phyloP scores from a whole-genome alignment of 192 early-diverging fungal species.

The Umbelopsis sp. region DNA sequence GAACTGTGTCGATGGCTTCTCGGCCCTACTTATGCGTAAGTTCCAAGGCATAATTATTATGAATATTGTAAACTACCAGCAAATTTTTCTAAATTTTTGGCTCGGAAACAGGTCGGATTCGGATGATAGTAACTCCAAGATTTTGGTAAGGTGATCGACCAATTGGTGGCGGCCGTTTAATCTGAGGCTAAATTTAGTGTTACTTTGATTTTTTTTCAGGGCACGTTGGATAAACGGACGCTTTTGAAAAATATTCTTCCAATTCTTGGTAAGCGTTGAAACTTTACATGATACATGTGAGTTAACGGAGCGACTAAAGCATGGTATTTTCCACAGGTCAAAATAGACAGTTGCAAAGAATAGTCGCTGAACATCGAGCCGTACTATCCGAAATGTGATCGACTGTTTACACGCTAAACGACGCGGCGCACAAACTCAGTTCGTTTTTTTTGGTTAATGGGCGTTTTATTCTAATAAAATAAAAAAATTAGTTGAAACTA shows the following conservation, averaged over 20 bases:
- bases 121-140: background rate
- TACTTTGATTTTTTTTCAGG: constrained; percentile 27
- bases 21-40: constrained; percentile 57
- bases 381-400: background rate
- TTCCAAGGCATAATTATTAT: background rate
- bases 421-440: background rate
- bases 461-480: constrained; percentile 13
- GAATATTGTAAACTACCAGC: background rate
- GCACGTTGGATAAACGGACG: constrained; percentile 62
- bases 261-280: constrained; percentile 53
- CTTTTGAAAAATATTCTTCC: constrained; percentile 68
- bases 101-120: background rate
- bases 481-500: background rate
- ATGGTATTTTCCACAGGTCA: constrained; percentile 35
- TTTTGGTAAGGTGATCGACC: constrained; percentile 25
- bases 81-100: constrained; percentile 3
- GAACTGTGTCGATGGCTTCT: constrained; percentile 72
- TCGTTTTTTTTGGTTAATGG: background rate
- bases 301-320: background rate
- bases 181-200: constrained; percentile 24
- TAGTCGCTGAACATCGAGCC: constrained; percentile 55
- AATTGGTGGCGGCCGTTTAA: constrained; percentile 29
- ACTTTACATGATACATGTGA: background rate
- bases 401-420: background rate
- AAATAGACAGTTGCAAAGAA: constrained; percentile 66